phyloP scores from a whole-genome alignment of 495 filamentous ascomycete species.

The Aspergillus affinis region DNA sequence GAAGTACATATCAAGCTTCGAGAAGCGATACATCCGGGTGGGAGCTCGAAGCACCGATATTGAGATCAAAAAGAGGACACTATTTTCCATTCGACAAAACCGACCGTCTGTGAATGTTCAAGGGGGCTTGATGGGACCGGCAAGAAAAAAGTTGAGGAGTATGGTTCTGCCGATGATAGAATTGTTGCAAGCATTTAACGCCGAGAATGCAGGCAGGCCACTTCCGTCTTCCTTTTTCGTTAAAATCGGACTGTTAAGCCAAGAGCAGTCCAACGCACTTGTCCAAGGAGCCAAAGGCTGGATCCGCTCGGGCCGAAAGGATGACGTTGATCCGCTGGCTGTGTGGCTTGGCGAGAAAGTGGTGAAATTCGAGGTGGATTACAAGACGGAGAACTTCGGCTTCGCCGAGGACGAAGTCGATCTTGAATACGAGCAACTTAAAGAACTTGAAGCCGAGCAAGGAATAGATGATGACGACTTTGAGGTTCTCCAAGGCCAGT shows the following conservation, averaged over 20 bases:
- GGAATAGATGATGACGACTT: constrained; percentile 50
- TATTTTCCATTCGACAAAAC: constrained; percentile 58
- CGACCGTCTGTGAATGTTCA: constrained; percentile 21
- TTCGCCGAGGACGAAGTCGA: constrained; percentile 62
- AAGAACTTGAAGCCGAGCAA: constrained; percentile 64
- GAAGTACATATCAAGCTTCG: constrained; percentile 60
- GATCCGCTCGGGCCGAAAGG: constrained; percentile 36
- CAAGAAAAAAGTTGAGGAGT: constrained; percentile 41
- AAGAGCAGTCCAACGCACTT: constrained; percentile 62
- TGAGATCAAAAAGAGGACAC: constrained; percentile 63
- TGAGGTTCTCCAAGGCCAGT: constrained; percentile 53
- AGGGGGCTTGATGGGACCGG: constrained; percentile 31
- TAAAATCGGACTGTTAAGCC: constrained; percentile 57
- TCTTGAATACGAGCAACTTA: constrained; percentile 62
- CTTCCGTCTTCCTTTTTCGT: constrained; percentile 36
- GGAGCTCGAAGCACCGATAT: constrained; percentile 72
- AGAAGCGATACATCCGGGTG: constrained; percentile 69
- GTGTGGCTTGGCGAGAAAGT: constrained; percentile 62
- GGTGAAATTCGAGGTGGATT: constrained; percentile 35
- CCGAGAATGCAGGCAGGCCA: constrained; percentile 19
- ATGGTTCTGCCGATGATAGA: constrained; percentile 45
- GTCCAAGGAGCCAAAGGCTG: constrained; percentile 51
- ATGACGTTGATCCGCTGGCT: constrained; percentile 50
- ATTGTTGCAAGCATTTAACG: constrained; percentile 49
- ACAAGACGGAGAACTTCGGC: constrained; percentile 43